Evolutionary conservation across 2,329 filamentous ascomycete genomes (phyloP).

Genomic region (Myriosclerotinia curreyana): DNA sequence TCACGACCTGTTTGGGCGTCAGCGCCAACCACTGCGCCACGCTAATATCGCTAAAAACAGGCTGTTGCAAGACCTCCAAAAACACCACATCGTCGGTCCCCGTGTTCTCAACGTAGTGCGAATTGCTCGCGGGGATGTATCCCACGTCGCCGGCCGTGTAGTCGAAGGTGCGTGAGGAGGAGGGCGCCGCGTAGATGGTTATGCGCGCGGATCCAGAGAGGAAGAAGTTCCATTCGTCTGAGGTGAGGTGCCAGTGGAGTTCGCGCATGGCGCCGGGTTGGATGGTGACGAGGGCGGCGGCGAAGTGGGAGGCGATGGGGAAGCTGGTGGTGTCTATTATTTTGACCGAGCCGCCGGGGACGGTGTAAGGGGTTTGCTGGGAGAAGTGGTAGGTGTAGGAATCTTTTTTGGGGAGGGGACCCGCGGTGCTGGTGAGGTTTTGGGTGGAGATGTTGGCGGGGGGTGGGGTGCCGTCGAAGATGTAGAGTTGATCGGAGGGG

Average conservation of each 20-base stretch:
- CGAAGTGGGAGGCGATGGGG: constrained; percentile 54
- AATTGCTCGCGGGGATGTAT: constrained; percentile 53
- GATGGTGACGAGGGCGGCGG: constrained; percentile 55
- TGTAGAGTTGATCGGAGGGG: constrained; percentile 49
- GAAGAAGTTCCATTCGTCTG: constrained; percentile 23
- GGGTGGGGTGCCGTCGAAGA: constrained; percentile 51
- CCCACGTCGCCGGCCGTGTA: constrained; percentile 47
- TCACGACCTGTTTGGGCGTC: constrained; percentile 30
- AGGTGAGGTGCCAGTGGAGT: constrained; percentile 58
- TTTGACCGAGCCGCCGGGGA: constrained; percentile 57
- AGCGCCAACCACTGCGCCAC: constrained; percentile 58
- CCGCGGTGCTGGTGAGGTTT: constrained; percentile 46
- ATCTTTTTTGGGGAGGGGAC: constrained; percentile 39
- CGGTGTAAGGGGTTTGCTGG: constrained; percentile 43
- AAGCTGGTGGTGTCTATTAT: constrained; percentile 57
- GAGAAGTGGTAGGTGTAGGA: constrained; percentile 53
- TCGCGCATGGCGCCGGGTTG: constrained; percentile 63
- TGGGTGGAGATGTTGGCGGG: constrained; percentile 46
- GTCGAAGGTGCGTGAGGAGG: constrained; percentile 49
- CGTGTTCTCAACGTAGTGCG: constrained; percentile 62
- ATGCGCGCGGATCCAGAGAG: constrained; percentile 21
- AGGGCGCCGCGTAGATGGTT: constrained; percentile 19
- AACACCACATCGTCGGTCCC: constrained; percentile 56
- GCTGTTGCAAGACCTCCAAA: constrained; percentile 56
- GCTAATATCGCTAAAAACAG: constrained; percentile 46